Base-by-base conservation (phyloP, 1,139 yeast species). In the Pichia terricola region DNA sequence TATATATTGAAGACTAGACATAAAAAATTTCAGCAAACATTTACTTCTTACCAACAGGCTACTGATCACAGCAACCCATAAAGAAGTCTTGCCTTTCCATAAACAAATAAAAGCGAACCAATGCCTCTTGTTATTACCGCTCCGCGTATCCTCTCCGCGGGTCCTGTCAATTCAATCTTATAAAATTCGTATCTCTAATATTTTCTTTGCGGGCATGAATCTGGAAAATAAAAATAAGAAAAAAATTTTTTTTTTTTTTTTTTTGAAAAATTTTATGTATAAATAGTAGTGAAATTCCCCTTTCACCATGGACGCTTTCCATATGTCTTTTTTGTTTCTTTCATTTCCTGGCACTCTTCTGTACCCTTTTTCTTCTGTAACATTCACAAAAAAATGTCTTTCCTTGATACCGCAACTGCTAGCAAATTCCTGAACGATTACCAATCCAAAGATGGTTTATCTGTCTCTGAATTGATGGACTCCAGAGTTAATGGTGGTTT, bases 401-500 rank as follows among this genome's bases (percentile, higher is more conserved):
- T 39, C 37, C 48, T 64, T 61, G 85, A 83, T 63, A 64, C 74
- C 56, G 54, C 84, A 43, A 73, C 75, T 55, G 96, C 96, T 54
- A 60, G 81, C 50, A 77, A 80, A 50, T 71, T 72, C 63, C 75
- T 91, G 55, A 68, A 75, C 53, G 67, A 75, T 53, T 89, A 86
- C 72, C 56, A 75, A 51, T 65, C 70, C 57, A 80, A 75, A 63
- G 98, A 91, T 66, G 99, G 98, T 52, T 76, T 91, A 56, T 81
- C 86, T 53, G 83, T 85, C 60, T 72, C 77, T 49, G 76, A 85
- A 56, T 78, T 91, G 68, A 85, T 94, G 82, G 95, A 91, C 70
- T 87, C 96, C 43, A 70, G 78, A 56, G 68, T 72, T 58, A 82
- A 94, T 68, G 98, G 98, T 65, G 99, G 99, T 48, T 78, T 91